Evolutionary conservation across 352 stramenopile genomes (phyloP), one percentile per base, ranked within the genome.

Genomic region (Peronospora farinosa): DNA sequence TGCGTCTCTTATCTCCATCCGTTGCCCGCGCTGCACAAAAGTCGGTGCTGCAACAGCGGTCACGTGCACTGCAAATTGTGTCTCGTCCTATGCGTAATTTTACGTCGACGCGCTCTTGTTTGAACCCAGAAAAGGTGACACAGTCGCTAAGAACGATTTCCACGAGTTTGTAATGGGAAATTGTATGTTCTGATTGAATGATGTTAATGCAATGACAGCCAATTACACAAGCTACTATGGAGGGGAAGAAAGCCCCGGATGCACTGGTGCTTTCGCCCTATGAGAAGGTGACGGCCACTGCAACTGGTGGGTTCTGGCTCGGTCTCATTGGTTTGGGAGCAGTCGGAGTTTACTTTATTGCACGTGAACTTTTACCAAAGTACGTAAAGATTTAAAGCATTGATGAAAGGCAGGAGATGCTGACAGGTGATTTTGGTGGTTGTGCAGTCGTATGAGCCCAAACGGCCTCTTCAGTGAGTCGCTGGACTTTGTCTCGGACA

Each of bases 311-410:
- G 38, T 85, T 97, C 62, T 97, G 89, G 89, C 67, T 84, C 41
- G 89, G 78, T 16, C 72, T 92, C 4, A 65, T 92, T 17, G 81
- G 69, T 45, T 83, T 98, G 47, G 84, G 85, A 15, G 70, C 67
- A 11, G 75, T 84, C 2, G 96, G 91, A 52, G 87, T 84, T 19
- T 97, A 96, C 68, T 97, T 96, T 67, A 95, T 98, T 47, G 84
- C 81, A 40, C 77, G 75, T 50, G 87, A 97, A 65, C 60, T 97
- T 41, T 70, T 96, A 56, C 90, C 88, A 44, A 95, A 88, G 80
- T 92, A 67, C 44, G 72, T 81, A 16, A 1, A 16, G 0, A 8
- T 51, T 57, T 17, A 44, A 51, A 19, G 28, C 28, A 30, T 50
- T 45, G 4, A 9, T 0, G 21, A 9, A 40, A 31, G 25, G 37